Evolutionary conservation across 331 rosid genomes (phyloP).

Genomic region (Acacia concinna): DNA sequence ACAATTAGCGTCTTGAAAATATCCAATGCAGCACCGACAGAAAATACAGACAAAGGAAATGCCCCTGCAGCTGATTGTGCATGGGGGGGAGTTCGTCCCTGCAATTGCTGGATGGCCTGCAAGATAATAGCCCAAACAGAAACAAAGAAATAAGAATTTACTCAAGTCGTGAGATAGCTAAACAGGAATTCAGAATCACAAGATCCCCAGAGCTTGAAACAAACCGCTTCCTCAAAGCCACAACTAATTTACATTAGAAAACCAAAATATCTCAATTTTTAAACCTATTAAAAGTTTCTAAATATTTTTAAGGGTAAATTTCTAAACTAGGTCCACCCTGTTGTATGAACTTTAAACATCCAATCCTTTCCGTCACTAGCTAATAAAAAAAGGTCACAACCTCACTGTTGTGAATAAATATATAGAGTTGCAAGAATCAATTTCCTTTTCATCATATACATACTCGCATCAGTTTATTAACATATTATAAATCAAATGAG

Average conservation of each 20-base stretch:
- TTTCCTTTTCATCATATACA: not conserved
- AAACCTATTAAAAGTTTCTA: not conserved
- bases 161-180: not conserved
- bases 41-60: slow-evolving; percentile 67
- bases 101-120: slow-evolving; percentile 94
- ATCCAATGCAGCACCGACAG: slow-evolving; percentile 93
- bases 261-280: not conserved
- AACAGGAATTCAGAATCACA: not conserved
- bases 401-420: not conserved
- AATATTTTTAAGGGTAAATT: not conserved
- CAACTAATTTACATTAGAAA: not conserved
- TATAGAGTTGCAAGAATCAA: not conserved
- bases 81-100: slow-evolving; percentile 74
- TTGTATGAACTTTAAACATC: not conserved
- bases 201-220: not conserved
- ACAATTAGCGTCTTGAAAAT: slow-evolving; percentile 71
- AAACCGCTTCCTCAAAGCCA: not conserved
- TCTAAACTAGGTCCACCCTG: not conserved
- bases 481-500: not conserved
- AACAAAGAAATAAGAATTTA: slow-evolving; percentile 12
- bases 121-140: slow-evolving; percentile 25
- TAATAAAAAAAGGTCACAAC: no score
- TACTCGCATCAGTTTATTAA: not conserved
- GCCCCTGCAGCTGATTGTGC: slow-evolving; percentile 58
- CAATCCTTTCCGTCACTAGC: not conserved